phyloP scores from a whole-genome alignment of 2,329 filamentous ascomycete species.

The Nothopassalora personata region DNA sequence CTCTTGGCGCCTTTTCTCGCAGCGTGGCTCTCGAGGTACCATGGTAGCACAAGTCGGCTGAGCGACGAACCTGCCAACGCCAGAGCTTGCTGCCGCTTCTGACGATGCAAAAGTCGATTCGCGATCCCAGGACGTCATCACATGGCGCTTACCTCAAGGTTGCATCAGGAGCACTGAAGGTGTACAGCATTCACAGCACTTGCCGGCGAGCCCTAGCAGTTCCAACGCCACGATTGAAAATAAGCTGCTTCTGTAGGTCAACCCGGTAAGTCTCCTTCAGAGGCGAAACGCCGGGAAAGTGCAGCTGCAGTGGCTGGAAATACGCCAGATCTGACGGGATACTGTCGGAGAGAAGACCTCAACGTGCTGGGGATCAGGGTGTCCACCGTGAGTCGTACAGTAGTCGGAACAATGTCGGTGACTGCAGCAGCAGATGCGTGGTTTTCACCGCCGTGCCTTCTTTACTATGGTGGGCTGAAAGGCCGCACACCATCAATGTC shows the following conservation, averaged over 20 bases:
- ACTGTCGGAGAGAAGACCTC: neutral
- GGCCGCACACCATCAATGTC: neutral
- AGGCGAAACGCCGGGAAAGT: neutral
- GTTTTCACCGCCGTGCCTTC: neutral
- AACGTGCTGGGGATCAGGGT: neutral
- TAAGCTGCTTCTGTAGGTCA: neutral
- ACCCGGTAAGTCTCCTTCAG: neutral
- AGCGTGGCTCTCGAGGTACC: no score
- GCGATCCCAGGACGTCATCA: no score
- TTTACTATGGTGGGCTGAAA: no score
- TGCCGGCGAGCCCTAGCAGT: no score
- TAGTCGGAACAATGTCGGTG: neutral
- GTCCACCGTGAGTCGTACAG: neutral
- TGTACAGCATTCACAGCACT: neutral
- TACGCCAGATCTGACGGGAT: neutral
- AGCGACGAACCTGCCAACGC: no score
- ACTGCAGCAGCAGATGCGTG: neutral
- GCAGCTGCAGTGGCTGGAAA: neutral
- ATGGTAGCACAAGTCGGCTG: no score
- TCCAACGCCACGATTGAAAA: neutral
- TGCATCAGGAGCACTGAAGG: no score
- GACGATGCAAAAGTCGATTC: no score
- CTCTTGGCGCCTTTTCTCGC: no score
- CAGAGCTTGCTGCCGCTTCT: no score
- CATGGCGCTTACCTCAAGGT: no score